Base-by-base conservation (phyloP, 1,284 basidiomycete genomes). In the Rhodotorula sp. region DNA sequence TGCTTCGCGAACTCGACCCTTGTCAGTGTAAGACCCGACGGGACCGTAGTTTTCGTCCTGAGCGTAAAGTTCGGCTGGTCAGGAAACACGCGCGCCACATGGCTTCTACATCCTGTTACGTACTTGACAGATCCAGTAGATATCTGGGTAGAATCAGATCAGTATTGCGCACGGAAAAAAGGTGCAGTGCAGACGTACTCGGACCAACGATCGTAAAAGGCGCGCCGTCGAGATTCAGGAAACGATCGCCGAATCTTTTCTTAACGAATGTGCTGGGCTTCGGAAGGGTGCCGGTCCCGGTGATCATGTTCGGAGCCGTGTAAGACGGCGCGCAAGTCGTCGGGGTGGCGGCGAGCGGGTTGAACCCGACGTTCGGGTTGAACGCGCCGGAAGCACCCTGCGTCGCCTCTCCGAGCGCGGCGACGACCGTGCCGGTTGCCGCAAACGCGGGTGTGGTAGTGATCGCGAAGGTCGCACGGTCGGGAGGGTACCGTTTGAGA, bases 261-360 rank as follows among this genome's bases (percentile, higher is more conserved):
- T 26, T 57, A 12, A 75, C 69, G 42, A 73, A 75, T 2, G 55
- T 37, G 1, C 72, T 66, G 5, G 73, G 73, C 24, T 66, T 64
- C 1, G 74, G 74, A 1, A 71, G 67, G 10, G 74, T 76, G 3
- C 74, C 74, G 17, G 74, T 76, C 2, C 75, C 74, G 0, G 62
- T 64, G 58, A 75, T 74, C 45, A 58, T 69, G 30, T 49, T 71
- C 45, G 60, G n/a, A 0, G 42, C 56, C 5, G 57, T 68, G 63
- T 76, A 76, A 0, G 56, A 12, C 0, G 73, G 62, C 8, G 73
- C 75, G 60, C 73, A 75, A 1, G 64, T 66, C 18, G 64, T 54
- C 30, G 66, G 61, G 3, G 69, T 48, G 1, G 54, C 69, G 7
- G 63, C 69, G 55, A 67, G 66, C 22, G 59, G 66, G 45, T 55